These are phyloP conservation scores for Yamadazyma nakazawae DNA, from an alignment of 805 yeast species.

Conservation along the genomic window DNA sequence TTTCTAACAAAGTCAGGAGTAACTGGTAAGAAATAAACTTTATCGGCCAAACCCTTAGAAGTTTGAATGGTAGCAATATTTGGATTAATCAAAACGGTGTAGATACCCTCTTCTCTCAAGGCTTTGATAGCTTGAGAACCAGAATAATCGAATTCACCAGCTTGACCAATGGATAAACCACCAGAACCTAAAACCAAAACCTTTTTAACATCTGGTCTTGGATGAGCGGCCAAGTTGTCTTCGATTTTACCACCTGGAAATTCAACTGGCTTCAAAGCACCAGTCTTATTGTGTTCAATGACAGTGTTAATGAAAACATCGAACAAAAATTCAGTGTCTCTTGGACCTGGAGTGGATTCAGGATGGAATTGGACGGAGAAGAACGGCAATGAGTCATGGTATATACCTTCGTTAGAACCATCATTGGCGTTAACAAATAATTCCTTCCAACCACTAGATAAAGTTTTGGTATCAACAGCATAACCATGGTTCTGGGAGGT, in stretches of 20 bases:
- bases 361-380: conserved; percentile 99
- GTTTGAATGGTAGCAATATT: conserved; percentile 97
- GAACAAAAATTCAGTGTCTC: conserved; percentile 96
- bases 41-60: conserved; percentile 91
- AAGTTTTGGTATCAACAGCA: conserved; percentile 84
- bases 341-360: conserved; percentile 98
- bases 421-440: conserved; percentile 94
- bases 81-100: conserved; percentile 91
- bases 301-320: conserved; percentile 89
- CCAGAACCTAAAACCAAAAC: conserved; percentile 95
- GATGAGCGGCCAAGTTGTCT: conserved; percentile 73
- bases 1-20: conserved; percentile 95
- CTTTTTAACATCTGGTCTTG: conserved; percentile 81
- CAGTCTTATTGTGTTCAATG: conserved; percentile 56
- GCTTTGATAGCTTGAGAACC: conserved; percentile 99
- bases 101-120: conserved; percentile 89
- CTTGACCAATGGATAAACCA: conserved; percentile 95
- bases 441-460: conserved; percentile 84
- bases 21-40: conserved; percentile 91
- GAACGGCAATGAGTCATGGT: conserved; percentile 79
- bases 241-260: conserved; percentile 87
- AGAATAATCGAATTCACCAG: conserved; percentile 96
- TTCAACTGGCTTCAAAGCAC: conserved; percentile 62
- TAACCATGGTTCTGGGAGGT: conserved; percentile 99
- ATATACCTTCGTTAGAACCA: conserved; percentile 97